Conservation (phyloP, 805 yeast species). For the Nematodospora valgi region DNA sequence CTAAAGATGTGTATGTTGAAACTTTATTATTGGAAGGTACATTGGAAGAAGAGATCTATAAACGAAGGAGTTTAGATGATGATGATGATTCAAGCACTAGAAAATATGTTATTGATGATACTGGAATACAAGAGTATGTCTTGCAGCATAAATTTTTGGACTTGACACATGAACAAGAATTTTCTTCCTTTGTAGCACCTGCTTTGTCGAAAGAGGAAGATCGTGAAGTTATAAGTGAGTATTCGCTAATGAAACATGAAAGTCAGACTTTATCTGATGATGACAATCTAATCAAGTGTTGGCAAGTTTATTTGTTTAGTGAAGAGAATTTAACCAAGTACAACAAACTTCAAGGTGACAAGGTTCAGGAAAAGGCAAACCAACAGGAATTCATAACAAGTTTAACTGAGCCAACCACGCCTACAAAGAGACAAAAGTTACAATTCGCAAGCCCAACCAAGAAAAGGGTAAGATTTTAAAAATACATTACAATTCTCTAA, state of each 20-base stretch:
- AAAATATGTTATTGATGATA: slow-evolving; percentile 53
- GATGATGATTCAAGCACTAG: slow-evolving; percentile 11
- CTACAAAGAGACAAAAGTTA: background rate
- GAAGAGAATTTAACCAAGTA: slow-evolving; percentile 26
- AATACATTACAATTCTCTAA: slow-evolving; percentile 38
- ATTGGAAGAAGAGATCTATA: slow-evolving; percentile 66
- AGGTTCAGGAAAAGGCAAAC: background rate
- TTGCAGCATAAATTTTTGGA: slow-evolving; percentile 47
- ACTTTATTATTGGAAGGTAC: slow-evolving; percentile 61
- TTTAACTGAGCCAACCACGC: background rate
- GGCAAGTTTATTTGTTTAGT: slow-evolving; percentile 31
- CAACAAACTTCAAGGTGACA: slow-evolving; percentile 10
- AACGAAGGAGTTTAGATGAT: slow-evolving; percentile 22
- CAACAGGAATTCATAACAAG: background rate
- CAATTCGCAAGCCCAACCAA: background rate
- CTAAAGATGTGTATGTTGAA: slow-evolving; percentile 62
- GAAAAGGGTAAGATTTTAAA: slow-evolving; percentile 2
- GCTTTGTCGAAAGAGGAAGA: slow-evolving; percentile 4
- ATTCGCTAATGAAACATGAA: slow-evolving; percentile 1
- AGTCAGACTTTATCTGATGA: background rate
- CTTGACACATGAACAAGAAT: slow-evolving; percentile 28
- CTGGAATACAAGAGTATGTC: slow-evolving; percentile 55
- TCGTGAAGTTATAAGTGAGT: background rate
- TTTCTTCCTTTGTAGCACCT: slow-evolving; percentile 29
- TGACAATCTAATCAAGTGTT: slow-evolving; percentile 8